These are phyloP conservation scores for Graphilbum ipis-grandicollis DNA, from an alignment of 2,329 filamentous ascomycete genomes.

Conservation along the genomic window DNA sequence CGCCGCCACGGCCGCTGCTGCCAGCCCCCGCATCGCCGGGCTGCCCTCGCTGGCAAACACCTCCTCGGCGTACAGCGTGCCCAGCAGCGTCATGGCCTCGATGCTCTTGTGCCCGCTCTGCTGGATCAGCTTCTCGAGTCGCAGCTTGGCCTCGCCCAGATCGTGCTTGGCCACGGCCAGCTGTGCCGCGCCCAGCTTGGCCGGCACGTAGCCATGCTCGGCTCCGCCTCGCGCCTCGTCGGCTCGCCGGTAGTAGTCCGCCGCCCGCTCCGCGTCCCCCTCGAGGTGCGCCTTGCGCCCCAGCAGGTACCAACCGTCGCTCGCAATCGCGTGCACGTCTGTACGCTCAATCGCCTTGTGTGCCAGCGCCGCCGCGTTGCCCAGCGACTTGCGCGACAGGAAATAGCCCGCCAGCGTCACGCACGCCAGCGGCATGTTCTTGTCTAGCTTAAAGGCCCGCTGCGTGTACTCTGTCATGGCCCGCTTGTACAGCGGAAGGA, in stretches of 20 bases:
- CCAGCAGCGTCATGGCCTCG: slow-evolving; percentile 83
- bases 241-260: slow-evolving; percentile 74
- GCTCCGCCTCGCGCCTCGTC: slow-evolving; percentile 82
- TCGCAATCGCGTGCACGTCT: slow-evolving; percentile 89
- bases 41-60: slow-evolving; percentile 60
- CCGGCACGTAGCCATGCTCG: slow-evolving; percentile 82
- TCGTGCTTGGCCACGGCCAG: slow-evolving; percentile 73
- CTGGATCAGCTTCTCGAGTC: slow-evolving; percentile 85
- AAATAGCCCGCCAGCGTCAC: slow-evolving; percentile 86
- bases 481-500: slow-evolving; percentile 72
- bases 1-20: background rate
- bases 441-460: slow-evolving; percentile 85
- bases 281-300: slow-evolving; percentile 81
- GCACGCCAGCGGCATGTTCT: slow-evolving; percentile 76
- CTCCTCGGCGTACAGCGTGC: slow-evolving; percentile 86
- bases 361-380: slow-evolving; percentile 70
- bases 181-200: slow-evolving; percentile 88
- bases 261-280: slow-evolving; percentile 56
- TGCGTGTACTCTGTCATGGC: slow-evolving; percentile 92
- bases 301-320: slow-evolving; percentile 92
- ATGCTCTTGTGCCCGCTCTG: slow-evolving; percentile 63
- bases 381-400: slow-evolving; percentile 61
- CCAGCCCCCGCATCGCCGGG: background rate
- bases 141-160: slow-evolving; percentile 79
- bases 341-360: slow-evolving; percentile 91